These are phyloP conservation scores for Talaromyces trachyspermus DNA, from an alignment of 495 filamentous ascomycete genomes.

Conservation along the genomic window DNA sequence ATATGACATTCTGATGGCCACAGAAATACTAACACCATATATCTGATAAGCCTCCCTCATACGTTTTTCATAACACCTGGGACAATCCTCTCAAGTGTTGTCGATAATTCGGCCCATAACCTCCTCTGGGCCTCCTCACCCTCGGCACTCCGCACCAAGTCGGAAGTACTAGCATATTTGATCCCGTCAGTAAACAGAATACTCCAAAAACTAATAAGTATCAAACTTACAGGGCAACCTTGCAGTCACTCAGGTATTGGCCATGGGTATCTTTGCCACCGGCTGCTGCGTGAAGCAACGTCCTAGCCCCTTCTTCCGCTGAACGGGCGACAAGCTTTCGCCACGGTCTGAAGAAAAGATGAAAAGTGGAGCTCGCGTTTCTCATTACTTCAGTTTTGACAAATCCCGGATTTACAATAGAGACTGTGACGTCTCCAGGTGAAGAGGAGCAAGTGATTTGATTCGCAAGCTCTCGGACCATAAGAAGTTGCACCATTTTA, in stretches of 20 bases:
- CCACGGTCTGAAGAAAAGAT: conserved; percentile 6
- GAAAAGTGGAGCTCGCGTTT: conserved; percentile 4
- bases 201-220: conserved; percentile 34
- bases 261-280: conserved; percentile 14
- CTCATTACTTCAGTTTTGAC: conserved; percentile 24
- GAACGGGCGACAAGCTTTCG: conserved; percentile 6
- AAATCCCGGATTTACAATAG: conserved; percentile 24
- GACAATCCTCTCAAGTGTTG: conserved; percentile 20
- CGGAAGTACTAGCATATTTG: conserved; percentile 12
- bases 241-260: conserved; percentile 24
- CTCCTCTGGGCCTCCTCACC: conserved; percentile 18
- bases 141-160: conserved; percentile 15
- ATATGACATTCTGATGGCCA: no score
- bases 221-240: conserved; percentile 2
- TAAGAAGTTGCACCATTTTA: conserved; percentile 27
- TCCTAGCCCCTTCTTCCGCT: conserved; percentile 8
- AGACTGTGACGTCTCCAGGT: conserved; percentile 13
- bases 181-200: conserved; percentile 25
- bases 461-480: conserved; percentile 22
- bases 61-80: conserved; percentile 15
- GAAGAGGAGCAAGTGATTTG: conserved; percentile 10
- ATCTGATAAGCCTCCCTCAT: no score
- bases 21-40: no score
- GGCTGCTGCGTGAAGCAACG: conserved; percentile 9
- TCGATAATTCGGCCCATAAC: conserved; percentile 23